Base-by-base conservation (phyloP, 2,329 filamentous ascomycete species). In the Neonectria neomacrospora region DNA sequence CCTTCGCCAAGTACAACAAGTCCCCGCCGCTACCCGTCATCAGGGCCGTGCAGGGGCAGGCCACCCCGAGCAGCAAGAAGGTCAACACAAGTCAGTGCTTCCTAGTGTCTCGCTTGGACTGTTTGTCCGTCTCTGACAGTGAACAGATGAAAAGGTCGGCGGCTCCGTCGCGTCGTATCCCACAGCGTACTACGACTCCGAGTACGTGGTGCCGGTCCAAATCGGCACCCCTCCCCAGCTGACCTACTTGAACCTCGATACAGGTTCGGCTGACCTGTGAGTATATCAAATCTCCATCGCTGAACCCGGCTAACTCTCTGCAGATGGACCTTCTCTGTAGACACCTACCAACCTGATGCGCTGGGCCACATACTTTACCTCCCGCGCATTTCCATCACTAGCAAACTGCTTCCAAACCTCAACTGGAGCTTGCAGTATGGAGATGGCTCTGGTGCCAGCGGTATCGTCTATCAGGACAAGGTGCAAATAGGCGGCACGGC, bases 181-280 rank as follows among this genome's bases (percentile, higher is more conserved):
- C 3, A 73, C 80, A 1, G 65, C 70, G 28, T 75, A 76, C 52
- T 71, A 81, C 51, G 88, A 90, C 66, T 78, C 79, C 3, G 83
- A 89, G 73, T 90, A 89, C 61, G 78, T 89, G 30, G 83, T 85
- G 59, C 86, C 89, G 0, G 86, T 93, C 50, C 82, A 80, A 2
- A 80, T 93, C 65, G 91, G 91, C 47, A 84, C 73, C 1, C 83
- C 82, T 6, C 67, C 75, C 6, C 87, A 90, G 69, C 85, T 80
- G 3, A 74, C 92, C 66, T 84, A 88, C 63, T 75, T 94, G 64
- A 90, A 92, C 74, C 85, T 94, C 64, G 91, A 94, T 68, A 94
- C 91, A 14, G 79, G 79, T 3, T 80, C 79, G 12, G 70, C 90
- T 83, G 66, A 90, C 82, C 66, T 80, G 78, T 79, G 72, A 73